phyloP scores from a whole-genome alignment of 495 filamentous ascomycete genomes.

The Neurospora sp. region DNA sequence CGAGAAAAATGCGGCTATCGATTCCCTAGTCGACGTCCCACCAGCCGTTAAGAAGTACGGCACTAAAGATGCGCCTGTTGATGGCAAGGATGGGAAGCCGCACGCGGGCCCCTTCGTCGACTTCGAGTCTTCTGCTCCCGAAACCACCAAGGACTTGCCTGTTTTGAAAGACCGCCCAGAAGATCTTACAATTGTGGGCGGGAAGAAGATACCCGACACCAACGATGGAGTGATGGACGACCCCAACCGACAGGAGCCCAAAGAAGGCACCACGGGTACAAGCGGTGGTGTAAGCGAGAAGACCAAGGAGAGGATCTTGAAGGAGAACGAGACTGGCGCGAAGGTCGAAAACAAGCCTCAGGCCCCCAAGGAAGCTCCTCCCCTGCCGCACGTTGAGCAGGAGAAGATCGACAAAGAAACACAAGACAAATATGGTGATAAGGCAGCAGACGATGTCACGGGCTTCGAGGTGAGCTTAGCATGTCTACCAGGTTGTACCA shows the following conservation, averaged over 20 bases:
- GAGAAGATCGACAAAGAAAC: constrained; percentile 40
- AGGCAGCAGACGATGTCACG: constrained; percentile 35
- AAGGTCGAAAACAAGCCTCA: constrained; percentile 65
- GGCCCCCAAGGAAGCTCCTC: constrained; percentile 74
- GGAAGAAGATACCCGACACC: constrained; percentile 60
- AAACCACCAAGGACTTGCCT: constrained; percentile 32
- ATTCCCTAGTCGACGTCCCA: constrained; percentile 7
- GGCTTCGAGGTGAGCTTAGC: constrained; percentile 54
- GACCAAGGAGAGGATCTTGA: constrained; percentile 54
- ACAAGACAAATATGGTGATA: constrained; percentile 22
- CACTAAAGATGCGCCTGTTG: constrained; percentile 83
- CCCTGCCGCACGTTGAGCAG: constrained; percentile 69
- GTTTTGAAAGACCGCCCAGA: constrained; percentile 36
- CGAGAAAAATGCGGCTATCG: constrained; percentile 7
- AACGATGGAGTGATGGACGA: constrained; percentile 93
- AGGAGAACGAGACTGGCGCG: constrained; percentile 48
- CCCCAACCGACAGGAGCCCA: constrained; percentile 58
- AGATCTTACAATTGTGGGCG: constrained; percentile 43
- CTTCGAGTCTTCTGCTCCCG: constrained; percentile 37
- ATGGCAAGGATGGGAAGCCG: constrained; percentile 92
- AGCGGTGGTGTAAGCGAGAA: constrained; percentile 82
- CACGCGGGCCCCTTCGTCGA: constrained; percentile 85
- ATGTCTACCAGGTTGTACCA: not conserved
- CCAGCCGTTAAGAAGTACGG: constrained; percentile 36
- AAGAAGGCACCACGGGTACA: constrained; percentile 76